phyloP scores from a whole-genome alignment of 1,139 yeast genomes.

The Diutina pseudorugosa region DNA sequence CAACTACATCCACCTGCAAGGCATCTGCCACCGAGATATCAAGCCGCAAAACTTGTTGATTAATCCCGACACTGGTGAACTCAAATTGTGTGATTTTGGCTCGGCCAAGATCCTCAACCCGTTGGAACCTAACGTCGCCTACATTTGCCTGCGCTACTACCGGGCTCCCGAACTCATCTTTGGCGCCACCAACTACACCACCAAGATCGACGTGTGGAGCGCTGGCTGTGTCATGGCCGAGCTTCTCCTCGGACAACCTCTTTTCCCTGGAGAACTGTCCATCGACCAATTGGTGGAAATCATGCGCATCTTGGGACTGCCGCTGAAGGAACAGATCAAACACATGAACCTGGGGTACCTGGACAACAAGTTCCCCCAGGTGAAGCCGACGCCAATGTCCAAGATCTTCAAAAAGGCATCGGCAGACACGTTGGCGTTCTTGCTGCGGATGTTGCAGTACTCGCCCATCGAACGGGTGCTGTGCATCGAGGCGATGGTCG shows the following conservation, averaged over 20 bases:
- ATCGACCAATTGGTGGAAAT: constrained; percentile 96
- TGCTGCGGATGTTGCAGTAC: constrained; percentile 53
- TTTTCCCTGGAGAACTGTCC: constrained; percentile 96
- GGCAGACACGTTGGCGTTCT: constrained; percentile 51
- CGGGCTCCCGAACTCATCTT: constrained; percentile 90
- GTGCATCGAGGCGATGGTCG: constrained; percentile 57
- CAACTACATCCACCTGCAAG: constrained; percentile 80
- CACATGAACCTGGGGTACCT: constrained; percentile 96
- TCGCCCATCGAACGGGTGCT: constrained; percentile 63
- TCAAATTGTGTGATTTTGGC: constrained; percentile 96
- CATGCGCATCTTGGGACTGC: constrained; percentile 91
- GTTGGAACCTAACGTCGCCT: constrained; percentile 86
- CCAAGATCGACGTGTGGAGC: constrained; percentile 95
- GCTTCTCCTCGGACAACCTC: constrained; percentile 84
- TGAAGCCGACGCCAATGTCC: constrained; percentile 81
- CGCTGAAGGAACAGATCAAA: constrained; percentile 81
- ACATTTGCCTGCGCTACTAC: constrained; percentile 92
- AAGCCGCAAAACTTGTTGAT: constrained; percentile 91
- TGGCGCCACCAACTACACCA: constrained; percentile 89
- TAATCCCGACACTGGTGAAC: constrained; percentile 71
- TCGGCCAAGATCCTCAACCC: constrained; percentile 90
- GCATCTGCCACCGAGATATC: constrained; percentile 94
- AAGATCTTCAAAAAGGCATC: constrained; percentile 66
- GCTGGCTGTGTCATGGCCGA: constrained; percentile 99
- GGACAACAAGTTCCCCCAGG: constrained; percentile 96